phyloP scores from a whole-genome alignment of 1,284 basidiomycete genomes.

The Rhodotorula mucilaginosa region DNA sequence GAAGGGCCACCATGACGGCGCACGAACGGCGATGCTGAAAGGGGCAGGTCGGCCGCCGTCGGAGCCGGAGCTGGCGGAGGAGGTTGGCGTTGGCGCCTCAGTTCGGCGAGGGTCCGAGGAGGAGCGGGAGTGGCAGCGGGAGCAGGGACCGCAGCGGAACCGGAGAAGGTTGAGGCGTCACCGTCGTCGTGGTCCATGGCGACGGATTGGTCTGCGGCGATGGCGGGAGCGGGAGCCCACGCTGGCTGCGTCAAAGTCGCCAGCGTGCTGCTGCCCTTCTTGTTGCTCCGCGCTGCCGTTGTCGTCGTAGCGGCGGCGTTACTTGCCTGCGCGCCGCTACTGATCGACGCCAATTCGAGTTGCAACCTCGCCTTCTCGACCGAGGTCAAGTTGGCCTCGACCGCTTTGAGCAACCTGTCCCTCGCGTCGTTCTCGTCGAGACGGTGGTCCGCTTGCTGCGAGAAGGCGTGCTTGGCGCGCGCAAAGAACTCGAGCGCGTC shows the following conservation, averaged over 20 bases:
- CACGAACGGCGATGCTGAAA: constrained; percentile 9
- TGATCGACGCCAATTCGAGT: constrained; percentile 21
- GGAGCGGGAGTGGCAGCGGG: neutral
- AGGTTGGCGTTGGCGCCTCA: constrained; percentile 8
- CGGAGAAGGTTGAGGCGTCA: too few relatives aligned
- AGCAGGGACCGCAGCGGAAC: too few relatives aligned
- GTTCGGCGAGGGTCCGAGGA: constrained; percentile 24
- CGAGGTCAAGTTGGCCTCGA: constrained; percentile 31
- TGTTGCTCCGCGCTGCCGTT: neutral
- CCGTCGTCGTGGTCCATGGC: too few relatives aligned
- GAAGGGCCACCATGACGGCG: neutral
- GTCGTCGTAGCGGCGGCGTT: neutral
- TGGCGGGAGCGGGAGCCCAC: constrained; percentile 26
- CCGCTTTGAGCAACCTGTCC: constrained; percentile 27
- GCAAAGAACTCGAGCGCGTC: constrained; percentile 34
- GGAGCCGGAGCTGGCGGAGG: constrained; percentile 13
- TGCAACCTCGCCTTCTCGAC: constrained; percentile 23
- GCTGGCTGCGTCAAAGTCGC: constrained; percentile 33
- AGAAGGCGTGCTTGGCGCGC: neutral
- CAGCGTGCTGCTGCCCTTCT: neutral
- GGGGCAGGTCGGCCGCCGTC: constrained; percentile 22
- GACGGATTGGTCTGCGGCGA: too few relatives aligned
- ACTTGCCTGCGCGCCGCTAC: too few relatives aligned
- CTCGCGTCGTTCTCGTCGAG: constrained; percentile 19
- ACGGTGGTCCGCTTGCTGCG: neutral